Evolutionary conservation across 1,284 basidiomycete genomes (phyloP).

Genomic region (Boletus hoseneyae): DNA sequence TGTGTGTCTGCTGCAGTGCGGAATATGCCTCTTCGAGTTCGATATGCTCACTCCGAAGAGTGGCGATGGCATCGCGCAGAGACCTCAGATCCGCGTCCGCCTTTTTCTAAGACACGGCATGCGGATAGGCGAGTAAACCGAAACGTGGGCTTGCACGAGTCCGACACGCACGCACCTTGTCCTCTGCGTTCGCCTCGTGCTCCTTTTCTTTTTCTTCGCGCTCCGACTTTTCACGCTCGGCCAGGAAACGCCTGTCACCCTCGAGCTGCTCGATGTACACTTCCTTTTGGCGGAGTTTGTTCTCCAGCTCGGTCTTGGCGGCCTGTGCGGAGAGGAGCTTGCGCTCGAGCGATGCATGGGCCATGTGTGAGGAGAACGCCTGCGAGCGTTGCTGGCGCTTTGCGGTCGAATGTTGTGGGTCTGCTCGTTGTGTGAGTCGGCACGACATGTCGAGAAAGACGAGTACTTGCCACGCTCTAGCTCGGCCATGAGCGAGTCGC

Average conservation of each 20-base stretch:
- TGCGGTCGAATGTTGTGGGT: conserved; percentile 57
- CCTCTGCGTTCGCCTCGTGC: conserved; percentile 42
- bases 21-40: conserved; percentile 55
- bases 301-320: conserved; percentile 57
- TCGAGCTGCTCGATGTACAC: conserved; percentile 57
- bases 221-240: conserved; percentile 60
- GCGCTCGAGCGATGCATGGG: conserved; percentile 58
- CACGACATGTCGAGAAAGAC: too few species aligned
- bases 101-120: conserved; percentile 13
- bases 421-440: conserved; percentile 30
- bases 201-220: conserved; percentile 46
- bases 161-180: conserved; percentile 45
- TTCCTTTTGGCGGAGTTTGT: conserved; percentile 59
- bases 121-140: neutral
- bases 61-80: conserved; percentile 43
- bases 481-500: conserved; percentile 63
- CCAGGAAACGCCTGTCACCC: conserved; percentile 59
- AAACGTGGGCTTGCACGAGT: neutral
- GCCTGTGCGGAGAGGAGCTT: conserved; percentile 57
- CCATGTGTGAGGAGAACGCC: conserved; percentile 54
- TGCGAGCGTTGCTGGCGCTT: conserved; percentile 61
- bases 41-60: conserved; percentile 51
- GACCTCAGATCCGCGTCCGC: conserved; percentile 46
- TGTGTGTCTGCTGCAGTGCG: conserved; percentile 41
- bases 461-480: conserved; percentile 52